phyloP scores from a whole-genome alignment of 768 basidiomycete species.

The Termitomyces sp. region DNA sequence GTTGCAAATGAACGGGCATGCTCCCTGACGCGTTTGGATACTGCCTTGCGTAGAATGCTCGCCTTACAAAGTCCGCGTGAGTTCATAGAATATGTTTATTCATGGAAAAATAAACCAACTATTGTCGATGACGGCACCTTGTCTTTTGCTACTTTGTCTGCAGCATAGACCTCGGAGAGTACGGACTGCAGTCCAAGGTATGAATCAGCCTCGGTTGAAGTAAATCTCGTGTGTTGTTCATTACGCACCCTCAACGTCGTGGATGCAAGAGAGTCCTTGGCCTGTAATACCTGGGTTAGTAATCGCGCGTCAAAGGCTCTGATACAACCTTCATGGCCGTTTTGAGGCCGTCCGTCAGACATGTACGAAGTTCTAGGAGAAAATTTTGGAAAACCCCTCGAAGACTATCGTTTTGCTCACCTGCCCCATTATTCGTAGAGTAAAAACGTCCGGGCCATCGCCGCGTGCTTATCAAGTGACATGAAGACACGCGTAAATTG shows the following conservation, averaged over 20 bases:
- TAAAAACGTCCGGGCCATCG: constrained; percentile 2
- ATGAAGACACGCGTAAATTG: neutral
- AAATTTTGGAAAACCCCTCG: neutral
- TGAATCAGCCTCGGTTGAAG: neutral
- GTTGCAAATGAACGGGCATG: neutral
- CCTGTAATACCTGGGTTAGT: constrained; percentile 29
- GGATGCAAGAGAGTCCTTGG: constrained; percentile 49
- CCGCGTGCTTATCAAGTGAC: neutral
- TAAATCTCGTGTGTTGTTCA: neutral
- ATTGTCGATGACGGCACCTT: constrained; percentile 44
- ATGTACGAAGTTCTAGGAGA: constrained; percentile 44
- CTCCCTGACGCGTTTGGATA: constrained; percentile 48
- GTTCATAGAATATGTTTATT: neutral
- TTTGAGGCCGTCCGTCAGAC: constrained; percentile 51
- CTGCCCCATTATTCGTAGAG: constrained; percentile 4
- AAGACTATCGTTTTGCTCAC: neutral
- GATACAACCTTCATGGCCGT: constrained; percentile 57
- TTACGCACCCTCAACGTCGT: constrained; percentile 51
- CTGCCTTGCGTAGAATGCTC: constrained; percentile 52
- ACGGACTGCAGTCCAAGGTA: constrained; percentile 40
- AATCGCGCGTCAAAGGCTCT: neutral
- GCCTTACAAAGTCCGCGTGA: constrained; percentile 17
- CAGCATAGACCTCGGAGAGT: constrained; percentile 61
- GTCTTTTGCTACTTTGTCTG: constrained; percentile 49
- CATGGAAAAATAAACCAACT: constrained; percentile 18